Evolutionary conservation across 306 rosid genomes (phyloP).

Genomic region (Canavalia gladiata): DNA sequence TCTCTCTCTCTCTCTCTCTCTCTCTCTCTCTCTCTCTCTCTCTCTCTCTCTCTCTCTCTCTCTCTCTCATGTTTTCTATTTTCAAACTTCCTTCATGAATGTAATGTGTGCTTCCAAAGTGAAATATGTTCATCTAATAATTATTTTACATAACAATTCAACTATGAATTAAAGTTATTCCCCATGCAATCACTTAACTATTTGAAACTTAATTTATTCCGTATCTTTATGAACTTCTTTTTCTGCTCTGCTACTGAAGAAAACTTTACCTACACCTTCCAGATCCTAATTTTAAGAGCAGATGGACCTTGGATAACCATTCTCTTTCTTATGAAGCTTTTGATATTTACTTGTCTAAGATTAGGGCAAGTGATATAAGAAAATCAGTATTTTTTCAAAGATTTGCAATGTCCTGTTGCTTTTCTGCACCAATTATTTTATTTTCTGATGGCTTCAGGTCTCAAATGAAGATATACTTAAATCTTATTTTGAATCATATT

Average conservation of each 20-base stretch:
- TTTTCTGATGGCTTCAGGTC: conserved; percentile 4
- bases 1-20: no score
- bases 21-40: not conserved
- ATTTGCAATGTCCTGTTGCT: conserved; percentile 24
- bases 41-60: not conserved
- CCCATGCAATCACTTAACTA: not conserved
- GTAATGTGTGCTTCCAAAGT: conserved; percentile 25
- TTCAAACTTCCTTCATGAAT: conserved; percentile 21
- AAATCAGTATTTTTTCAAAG: conserved; percentile 20
- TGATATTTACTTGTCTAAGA: not conserved
- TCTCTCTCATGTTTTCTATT: not conserved
- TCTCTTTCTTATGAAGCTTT: conserved; percentile 20
- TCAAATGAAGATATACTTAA: not conserved
- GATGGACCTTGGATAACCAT: conserved; percentile 6
- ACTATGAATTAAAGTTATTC: conserved; percentile 13
- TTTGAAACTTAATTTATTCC: conserved; percentile 13
- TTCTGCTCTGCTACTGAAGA: conserved; percentile 7
- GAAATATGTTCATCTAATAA: not conserved
- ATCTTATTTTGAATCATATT: conserved; percentile 2
- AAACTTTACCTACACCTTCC: conserved; percentile 1
- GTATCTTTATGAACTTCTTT: conserved; percentile 1
- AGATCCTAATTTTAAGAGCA: conserved; percentile 19
- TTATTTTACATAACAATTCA: conserved; percentile 18
- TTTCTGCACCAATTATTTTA: conserved; percentile 3
- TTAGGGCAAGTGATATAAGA: conserved; percentile 12